Conservation (phyloP, 2,329 filamentous ascomycete species). For the Ceratocystis colombiana region DNA sequence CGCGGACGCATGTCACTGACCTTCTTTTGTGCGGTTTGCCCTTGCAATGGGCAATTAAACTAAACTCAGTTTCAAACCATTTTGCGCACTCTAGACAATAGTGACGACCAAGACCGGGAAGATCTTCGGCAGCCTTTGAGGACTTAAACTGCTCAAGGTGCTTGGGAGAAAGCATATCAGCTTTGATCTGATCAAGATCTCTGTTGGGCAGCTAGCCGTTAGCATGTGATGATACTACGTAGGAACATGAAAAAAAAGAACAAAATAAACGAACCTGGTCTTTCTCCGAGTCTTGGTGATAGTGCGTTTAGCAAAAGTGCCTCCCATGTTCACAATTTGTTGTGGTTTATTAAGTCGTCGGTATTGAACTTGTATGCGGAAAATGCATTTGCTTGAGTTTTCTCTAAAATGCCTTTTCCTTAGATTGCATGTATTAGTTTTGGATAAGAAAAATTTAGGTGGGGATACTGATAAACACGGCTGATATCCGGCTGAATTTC, state of each 20-base stretch:
- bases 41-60: conserved; percentile 63
- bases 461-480: conserved; percentile 8
- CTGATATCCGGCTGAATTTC: neutral
- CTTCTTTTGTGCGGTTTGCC: conserved; percentile 91
- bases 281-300: conserved; percentile 65
- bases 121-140: conserved; percentile 70
- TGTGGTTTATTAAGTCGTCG: neutral
- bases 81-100: conserved; percentile 94
- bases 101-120: conserved; percentile 72
- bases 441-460: conserved; percentile 18
- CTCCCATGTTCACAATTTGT: conserved; percentile 49
- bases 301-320: conserved; percentile 51
- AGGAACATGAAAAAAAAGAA: neutral
- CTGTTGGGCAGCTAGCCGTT: conserved; percentile 40
- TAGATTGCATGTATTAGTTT: neutral
- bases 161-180: conserved; percentile 65
- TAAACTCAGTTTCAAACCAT: conserved; percentile 82
- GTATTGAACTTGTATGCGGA: neutral
- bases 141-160: conserved; percentile 72
- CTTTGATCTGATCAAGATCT: conserved; percentile 85
- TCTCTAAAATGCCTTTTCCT: neutral
- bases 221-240: conserved; percentile 10
- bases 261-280: conserved; percentile 44
- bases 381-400: neutral
- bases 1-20: conserved; percentile 37